Evolutionary conservation across 352 stramenopile species (phyloP), one percentile per base, ranked within the genome.

Genomic region (Pythium guiyangense): DNA sequence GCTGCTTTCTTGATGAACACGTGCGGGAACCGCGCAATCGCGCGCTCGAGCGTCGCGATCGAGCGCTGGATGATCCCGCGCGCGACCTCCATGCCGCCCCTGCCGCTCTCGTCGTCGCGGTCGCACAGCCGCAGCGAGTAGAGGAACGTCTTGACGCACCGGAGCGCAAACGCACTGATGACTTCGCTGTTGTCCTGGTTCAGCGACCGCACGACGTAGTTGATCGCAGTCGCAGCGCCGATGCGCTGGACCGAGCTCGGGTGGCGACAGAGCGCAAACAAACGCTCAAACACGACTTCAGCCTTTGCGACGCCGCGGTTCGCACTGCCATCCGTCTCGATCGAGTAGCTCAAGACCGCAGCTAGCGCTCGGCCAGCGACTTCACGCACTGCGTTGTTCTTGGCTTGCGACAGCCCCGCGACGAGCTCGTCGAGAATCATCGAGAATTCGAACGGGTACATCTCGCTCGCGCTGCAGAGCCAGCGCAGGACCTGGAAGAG

Each of bases 221-320:
- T 84, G 22, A 93, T 86, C 2, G 77, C 74, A 18, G 74, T 74
- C 18, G 79, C 82, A 27, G 74, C 75, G 15, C 84, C 82, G 43
- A 78, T 84, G n/a, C 84, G 66, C 42, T 90, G 73, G 3, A 83
- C 50, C 50, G 71, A 66, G 17, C 67, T 70, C 22, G 84, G 79
- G 50, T 94, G 84, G 0, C 68, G 72, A 48, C 79, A 91, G 9
- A 94, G 54, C 22, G 79, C 83, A 58, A 92, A 92, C 6, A 94
- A 27, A 31, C 80, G 70, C 37, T 90, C 67, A 37, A 94, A 90
- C 17, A 94, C 71, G 8, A 69, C 54, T 17, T 79, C 73, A 4
- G 68, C 65, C 17, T 79, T 77, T 15, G 52, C 40, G 3, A 69
- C 31, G 29, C 56, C 45, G 27, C 31, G 49, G 50, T 34, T 22